Evolutionary conservation across 2,329 filamentous ascomycete genomes (phyloP).

Genomic region (Exophiala aquamarina): DNA sequence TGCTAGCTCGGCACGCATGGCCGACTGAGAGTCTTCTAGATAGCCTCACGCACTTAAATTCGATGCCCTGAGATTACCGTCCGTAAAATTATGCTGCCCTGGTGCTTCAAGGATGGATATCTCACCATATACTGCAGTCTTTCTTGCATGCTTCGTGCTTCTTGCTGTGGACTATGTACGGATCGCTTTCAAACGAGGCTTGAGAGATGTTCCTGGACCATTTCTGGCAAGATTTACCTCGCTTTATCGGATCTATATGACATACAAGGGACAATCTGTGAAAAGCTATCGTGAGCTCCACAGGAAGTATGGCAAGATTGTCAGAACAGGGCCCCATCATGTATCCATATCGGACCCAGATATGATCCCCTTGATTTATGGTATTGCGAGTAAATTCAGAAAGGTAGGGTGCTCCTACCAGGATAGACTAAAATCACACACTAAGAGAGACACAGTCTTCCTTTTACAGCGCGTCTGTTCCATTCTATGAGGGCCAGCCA

Average conservation of each 20-base stretch:
- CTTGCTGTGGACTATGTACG: not conserved
- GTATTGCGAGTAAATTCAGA: constrained; percentile 61
- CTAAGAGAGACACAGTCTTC: constrained; percentile 56
- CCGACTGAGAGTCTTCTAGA: too few species aligned
- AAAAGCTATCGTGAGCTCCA: constrained; percentile 10
- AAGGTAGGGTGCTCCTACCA: constrained; percentile 55
- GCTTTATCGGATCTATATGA: constrained; percentile 59
- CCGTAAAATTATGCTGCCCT: too few species aligned
- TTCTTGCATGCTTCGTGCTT: too few species aligned
- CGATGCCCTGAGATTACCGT: too few species aligned
- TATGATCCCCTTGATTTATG: constrained; percentile 12
- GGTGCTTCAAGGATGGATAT: too few species aligned
- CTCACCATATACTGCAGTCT: too few species aligned
- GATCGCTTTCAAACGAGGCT: constrained; percentile 3
- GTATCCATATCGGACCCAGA: constrained; percentile 12
- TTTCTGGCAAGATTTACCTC: constrained; percentile 67
- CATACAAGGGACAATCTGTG: constrained; percentile 39
- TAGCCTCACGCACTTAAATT: too few species aligned
- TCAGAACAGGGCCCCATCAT: constrained; percentile 18
- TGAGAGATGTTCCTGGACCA: constrained; percentile 57
- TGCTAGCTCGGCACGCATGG: too few species aligned
- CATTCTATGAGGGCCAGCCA: constrained; percentile 3
- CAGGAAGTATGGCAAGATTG: constrained; percentile 14
- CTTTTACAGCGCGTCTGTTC: constrained; percentile 75
- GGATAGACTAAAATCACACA: not conserved